A percentile compares a stretch with the other conserved stretches of the same genome.
phyloP scores from a whole-genome alignment of 2,329 filamentous ascomycete genomes.

The Claviceps sp. region DNA sequence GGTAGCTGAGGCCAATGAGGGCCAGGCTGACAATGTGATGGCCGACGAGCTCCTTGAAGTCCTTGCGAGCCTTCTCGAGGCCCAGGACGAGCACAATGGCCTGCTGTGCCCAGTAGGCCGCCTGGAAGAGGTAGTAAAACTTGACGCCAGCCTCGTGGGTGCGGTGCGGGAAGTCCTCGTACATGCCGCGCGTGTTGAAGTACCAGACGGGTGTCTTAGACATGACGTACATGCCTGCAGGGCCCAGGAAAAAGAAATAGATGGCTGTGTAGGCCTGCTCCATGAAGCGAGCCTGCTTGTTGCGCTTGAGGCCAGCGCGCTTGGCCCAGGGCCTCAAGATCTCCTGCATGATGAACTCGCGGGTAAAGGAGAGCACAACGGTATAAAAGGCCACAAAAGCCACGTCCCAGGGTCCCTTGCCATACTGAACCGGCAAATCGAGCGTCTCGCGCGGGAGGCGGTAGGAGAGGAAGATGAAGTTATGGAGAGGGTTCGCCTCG shows the following conservation, averaged over 20 bases:
- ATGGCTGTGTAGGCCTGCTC: conserved; percentile 90
- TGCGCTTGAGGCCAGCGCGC: conserved; percentile 54
- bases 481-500: conserved; percentile 63
- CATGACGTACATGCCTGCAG: conserved; percentile 84
- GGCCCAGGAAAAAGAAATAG: conserved; percentile 75
- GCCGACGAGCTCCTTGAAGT: conserved; percentile 84
- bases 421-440: conserved; percentile 53
- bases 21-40: conserved; percentile 83
- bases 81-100: conserved; percentile 75
- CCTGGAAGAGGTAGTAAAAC: conserved; percentile 91
- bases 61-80: conserved; percentile 86
- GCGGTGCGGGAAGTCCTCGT: conserved; percentile 73
- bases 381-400: conserved; percentile 84
- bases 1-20: conserved; percentile 76
- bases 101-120: conserved; percentile 92
- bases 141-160: conserved; percentile 75
- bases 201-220: conserved; percentile 85
- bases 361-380: conserved; percentile 79
- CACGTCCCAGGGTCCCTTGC: conserved; percentile 76
- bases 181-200: conserved; percentile 85
- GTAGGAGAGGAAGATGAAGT: conserved; percentile 86
- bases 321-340: conserved; percentile 65
- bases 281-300: conserved; percentile 85
- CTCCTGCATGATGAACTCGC: conserved; percentile 93
- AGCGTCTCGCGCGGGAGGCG: conserved; percentile 40